phyloP scores from a whole-genome alignment of 306 rosid species.

The Malus orientalis region DNA sequence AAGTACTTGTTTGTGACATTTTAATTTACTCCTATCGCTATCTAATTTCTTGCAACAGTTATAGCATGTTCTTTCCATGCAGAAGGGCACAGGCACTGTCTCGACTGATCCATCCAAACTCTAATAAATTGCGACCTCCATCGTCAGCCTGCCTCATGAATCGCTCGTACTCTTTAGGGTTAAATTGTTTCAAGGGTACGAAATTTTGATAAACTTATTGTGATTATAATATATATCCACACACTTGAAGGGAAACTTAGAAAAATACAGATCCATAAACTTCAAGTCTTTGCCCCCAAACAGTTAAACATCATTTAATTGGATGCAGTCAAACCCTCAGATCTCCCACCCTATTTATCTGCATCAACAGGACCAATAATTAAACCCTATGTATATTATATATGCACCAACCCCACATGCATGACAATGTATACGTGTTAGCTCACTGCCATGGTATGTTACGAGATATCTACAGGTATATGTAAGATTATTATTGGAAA shows the following conservation, averaged over 20 bases:
- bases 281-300: constrained; percentile 24
- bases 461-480: neutral
- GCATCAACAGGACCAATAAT: neutral
- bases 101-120: neutral
- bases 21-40: neutral
- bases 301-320: constrained; percentile 24
- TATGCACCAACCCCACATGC: too few relatives aligned
- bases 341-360: constrained; percentile 1
- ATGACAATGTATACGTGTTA: neutral
- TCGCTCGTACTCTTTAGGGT: neutral
- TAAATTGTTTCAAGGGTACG: neutral
- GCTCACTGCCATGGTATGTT: neutral
- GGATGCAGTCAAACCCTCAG: constrained; percentile 11
- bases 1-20: neutral
- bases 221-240: neutral
- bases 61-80: neutral
- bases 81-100: neutral
- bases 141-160: neutral
- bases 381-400: neutral
- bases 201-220: too few relatives aligned
- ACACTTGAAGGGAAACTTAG: constrained; percentile 15
- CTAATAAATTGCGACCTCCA: neutral
- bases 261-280: constrained; percentile 28
- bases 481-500: constrained; percentile 4
- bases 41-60: neutral